Evolutionary conservation across 257 asterid genomes (phyloP), one percentile per base, ranked within the genome.

Genomic region (Nicotiana paniculata): DNA sequence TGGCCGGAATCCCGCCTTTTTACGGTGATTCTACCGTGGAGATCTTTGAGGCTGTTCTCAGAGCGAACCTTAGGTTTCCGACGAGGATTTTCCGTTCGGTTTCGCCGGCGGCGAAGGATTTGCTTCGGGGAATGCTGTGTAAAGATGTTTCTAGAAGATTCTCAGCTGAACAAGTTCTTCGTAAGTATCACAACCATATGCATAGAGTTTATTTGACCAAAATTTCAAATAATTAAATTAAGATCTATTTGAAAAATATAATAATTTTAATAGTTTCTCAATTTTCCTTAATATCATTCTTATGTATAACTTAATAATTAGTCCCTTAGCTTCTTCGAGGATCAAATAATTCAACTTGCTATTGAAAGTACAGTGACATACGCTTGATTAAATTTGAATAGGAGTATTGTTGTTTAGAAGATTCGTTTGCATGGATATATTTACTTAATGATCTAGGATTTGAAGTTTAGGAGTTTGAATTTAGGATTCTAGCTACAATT

Each of bases 1-100:
- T 88, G 39, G 86, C 91, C 48, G 89, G 91, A 39, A 26, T 86
- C 10, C 88, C 91, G 6, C 91, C 88, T 3, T 88, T 88, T 66
- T 81, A 77, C 4, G 91, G 91, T 15, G 88, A 86, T 1, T 75
- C 91, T 0, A 70, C 88, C 2, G 26, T 24, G 11, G 89, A 86
- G 78, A 86, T 83, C 17, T 88, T 88, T 33, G 88, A 84, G 13
- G 88, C 86, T 3, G 89, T 88, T 54, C 70, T 84, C 30, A 80
- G 86, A 83, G 88, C 81, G 1, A 88, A 88, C 53, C 64, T 88
- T 65, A 86, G 88, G 87, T 86, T 86, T 39, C 89, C 89, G 18
- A 4, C 76, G 1, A 77, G 84, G 84, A 16, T 32, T 18, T 88
- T 88, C 58, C 69, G 30, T 5, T 80, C 88, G 0, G 85, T 88